phyloP scores from a whole-genome alignment of 2,329 filamentous ascomycete species.

The Tolypocladium ophioglossoides region DNA sequence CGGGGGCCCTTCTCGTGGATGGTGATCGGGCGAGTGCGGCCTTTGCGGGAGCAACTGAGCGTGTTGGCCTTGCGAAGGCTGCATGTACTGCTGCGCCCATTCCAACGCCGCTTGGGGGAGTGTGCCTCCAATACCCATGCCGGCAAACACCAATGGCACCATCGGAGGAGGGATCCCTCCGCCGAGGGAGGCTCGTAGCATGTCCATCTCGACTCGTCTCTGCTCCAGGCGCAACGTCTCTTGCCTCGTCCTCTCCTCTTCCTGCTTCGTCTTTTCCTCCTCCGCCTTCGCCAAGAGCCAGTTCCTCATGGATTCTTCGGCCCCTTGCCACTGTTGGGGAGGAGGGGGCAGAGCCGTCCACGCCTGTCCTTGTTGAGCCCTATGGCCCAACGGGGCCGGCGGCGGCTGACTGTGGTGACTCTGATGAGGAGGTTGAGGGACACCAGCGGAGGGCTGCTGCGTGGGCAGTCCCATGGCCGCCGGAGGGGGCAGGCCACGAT shows the following conservation, averaged over 20 bases:
- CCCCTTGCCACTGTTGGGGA: conserved; percentile 54
- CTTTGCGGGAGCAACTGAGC: conserved; percentile 41
- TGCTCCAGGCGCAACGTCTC: conserved; percentile 61
- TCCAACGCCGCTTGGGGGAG: conserved; percentile 53
- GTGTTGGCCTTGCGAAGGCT: conserved; percentile 35
- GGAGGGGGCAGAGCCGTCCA: conserved; percentile 49
- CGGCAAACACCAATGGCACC: conserved; percentile 65
- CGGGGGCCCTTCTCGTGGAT: conserved; percentile 36
- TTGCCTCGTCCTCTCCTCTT: conserved; percentile 59
- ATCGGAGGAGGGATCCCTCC: conserved; percentile 64
- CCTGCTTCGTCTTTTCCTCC: conserved; percentile 62
- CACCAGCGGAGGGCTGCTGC: conserved; percentile 24
- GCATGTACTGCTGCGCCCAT: conserved; percentile 57
- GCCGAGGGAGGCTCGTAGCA: conserved; percentile 56
- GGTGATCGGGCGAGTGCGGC: conserved; percentile 38
- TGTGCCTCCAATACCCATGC: conserved; percentile 51
- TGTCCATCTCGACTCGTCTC: conserved; percentile 61
- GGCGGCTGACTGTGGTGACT: conserved; percentile 13
- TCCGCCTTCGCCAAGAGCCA: conserved; percentile 64
- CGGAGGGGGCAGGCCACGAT: conserved; percentile 59
- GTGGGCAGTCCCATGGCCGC: conserved; percentile 52
- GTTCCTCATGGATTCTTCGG: conserved; percentile 59
- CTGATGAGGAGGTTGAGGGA: conserved; percentile 15
- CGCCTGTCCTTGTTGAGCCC: conserved; percentile 25
- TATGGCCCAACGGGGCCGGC: conserved; percentile 15